phyloP scores from a whole-genome alignment of 2,329 filamentous ascomycete genomes.

The Fusarium hostae region DNA sequence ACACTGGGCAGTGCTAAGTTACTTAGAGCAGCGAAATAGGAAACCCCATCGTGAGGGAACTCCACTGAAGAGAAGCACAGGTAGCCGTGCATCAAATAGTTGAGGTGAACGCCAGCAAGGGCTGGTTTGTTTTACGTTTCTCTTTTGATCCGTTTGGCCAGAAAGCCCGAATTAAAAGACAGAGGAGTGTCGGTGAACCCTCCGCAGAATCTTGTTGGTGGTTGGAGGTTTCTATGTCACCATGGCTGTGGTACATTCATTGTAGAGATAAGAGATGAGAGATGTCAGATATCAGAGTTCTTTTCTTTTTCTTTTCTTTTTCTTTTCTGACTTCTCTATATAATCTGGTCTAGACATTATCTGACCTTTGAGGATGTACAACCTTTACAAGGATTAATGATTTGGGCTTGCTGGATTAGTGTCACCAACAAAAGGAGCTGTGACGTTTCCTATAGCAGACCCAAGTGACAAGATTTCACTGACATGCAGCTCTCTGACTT shows the following conservation, averaged over 20 bases:
- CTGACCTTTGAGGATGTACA: neutral
- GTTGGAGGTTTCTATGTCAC: neutral
- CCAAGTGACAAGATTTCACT: neutral
- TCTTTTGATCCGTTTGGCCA: neutral
- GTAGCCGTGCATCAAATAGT: neutral
- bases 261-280: too few relatives aligned
- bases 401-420: neutral
- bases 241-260: neutral
- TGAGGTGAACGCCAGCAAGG: neutral
- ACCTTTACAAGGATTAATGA: neutral
- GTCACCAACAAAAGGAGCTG: neutral
- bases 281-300: neutral
- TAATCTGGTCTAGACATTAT: neutral
- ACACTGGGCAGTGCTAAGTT: neutral
- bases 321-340: neutral
- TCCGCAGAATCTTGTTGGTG: neutral
- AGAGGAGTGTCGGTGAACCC: neutral
- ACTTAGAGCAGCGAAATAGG: constrained; percentile 11
- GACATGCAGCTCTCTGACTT: neutral
- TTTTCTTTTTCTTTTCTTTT: neutral
- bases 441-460: neutral
- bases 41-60: constrained; percentile 2
- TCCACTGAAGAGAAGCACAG: constrained; percentile 1
- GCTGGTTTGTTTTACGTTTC: neutral
- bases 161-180: neutral